A percentile compares a stretch with the other conserved stretches of the same genome.
Evolutionary conservation across 495 filamentous ascomycete species (phyloP).

Genomic region (Lasiosphaeriaceae sp.): DNA sequence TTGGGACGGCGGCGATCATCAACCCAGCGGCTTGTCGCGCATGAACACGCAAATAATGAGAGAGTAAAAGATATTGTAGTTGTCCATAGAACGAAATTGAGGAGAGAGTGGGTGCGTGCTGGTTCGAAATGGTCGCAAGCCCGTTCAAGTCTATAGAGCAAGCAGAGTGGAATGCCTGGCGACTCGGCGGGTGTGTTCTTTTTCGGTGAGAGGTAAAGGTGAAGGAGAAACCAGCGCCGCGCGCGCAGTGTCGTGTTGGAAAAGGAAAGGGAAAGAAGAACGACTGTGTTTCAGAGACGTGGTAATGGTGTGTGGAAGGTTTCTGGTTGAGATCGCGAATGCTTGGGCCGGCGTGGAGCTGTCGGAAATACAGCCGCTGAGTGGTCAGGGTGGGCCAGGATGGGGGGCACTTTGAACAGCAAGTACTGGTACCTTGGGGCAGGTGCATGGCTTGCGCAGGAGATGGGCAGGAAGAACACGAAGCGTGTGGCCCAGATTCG

Average conservation of each 20-base stretch:
- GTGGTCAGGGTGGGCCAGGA: not conserved
- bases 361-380: not conserved
- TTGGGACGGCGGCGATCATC: conserved; percentile 9
- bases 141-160: no score
- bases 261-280: conserved; percentile 11
- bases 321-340: conserved; percentile 13
- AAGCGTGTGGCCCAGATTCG: conserved; percentile 14
- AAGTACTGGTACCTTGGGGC: conserved; percentile 30
- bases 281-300: conserved; percentile 12
- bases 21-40: conserved; percentile 2
- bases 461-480: conserved; percentile 9
- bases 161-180: no score
- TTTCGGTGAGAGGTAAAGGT: no score
- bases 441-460: conserved; percentile 22
- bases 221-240: not conserved
- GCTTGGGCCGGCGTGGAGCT: not conserved
- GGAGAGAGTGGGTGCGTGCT: no score
- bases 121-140: no score
- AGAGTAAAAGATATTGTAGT: not conserved
- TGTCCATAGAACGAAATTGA: no score
- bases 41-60: conserved; percentile 1
- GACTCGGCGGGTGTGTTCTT: no score
- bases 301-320: conserved; percentile 12
- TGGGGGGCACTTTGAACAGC: not conserved
- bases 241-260: conserved; percentile 2